These are phyloP conservation scores for Candida piceae DNA, from an alignment of 805 yeast genomes.

Conservation along the genomic window DNA sequence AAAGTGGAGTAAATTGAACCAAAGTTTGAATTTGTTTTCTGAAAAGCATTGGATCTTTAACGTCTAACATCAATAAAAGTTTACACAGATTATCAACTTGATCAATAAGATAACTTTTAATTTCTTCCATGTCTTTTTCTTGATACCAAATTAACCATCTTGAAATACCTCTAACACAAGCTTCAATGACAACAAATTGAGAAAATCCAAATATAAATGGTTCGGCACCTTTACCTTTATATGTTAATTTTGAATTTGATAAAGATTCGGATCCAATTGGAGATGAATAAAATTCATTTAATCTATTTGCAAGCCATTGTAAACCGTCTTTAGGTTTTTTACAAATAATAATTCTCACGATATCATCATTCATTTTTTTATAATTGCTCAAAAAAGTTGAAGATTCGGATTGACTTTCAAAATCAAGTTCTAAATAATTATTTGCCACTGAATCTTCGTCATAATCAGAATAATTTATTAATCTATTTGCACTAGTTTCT, in stretches of 20 bases:
- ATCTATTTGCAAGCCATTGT: slow-evolving; percentile 70
- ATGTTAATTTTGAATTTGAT: slow-evolving; percentile 46
- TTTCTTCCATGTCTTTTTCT: slow-evolving; percentile 47
- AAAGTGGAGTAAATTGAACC: slow-evolving; percentile 88
- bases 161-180: slow-evolving; percentile 85
- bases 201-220: slow-evolving; percentile 74
- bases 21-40: slow-evolving; percentile 86
- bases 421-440: slow-evolving; percentile 74
- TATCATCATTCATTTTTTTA: slow-evolving; percentile 81
- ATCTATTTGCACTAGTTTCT: slow-evolving; percentile 71
- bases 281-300: slow-evolving; percentile 69
- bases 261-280: slow-evolving; percentile 63
- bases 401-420: slow-evolving; percentile 80
- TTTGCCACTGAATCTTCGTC: slow-evolving; percentile 62
- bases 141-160: slow-evolving; percentile 94
- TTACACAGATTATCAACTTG: slow-evolving; percentile 69
- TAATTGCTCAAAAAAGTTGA: slow-evolving; percentile 73
- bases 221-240: slow-evolving; percentile 51
- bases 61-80: slow-evolving; percentile 65
- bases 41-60: slow-evolving; percentile 74
- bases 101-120: slow-evolving; percentile 46
- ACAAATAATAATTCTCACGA: slow-evolving; percentile 83
- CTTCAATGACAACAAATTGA: slow-evolving; percentile 82
- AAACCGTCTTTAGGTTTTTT: slow-evolving; percentile 78
- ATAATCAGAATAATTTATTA: slow-evolving; percentile 65